Conservation (phyloP, 768 basidiomycete genomes). For the Naematelia aurantialba region DNA sequence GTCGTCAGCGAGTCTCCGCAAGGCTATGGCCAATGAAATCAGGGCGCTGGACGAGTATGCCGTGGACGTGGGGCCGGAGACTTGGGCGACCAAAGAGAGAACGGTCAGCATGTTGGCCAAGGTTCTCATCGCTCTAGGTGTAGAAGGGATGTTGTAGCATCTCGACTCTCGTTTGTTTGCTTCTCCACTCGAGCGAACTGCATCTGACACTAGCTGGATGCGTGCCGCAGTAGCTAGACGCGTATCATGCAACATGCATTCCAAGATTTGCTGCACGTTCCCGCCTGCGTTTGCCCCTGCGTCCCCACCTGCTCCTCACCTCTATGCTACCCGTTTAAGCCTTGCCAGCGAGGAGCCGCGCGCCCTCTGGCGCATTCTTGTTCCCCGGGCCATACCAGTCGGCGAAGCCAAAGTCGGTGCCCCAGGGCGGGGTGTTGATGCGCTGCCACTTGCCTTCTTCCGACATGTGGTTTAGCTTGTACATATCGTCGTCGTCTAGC, state of each 20-base stretch:
- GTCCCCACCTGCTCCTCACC: no score
- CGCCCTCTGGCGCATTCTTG: slow-evolving; percentile 43
- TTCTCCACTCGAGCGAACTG: no score
- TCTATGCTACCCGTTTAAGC: no score
- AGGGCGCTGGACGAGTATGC: slow-evolving; percentile 41
- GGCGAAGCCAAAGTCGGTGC: slow-evolving; percentile 39
- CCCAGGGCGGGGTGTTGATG: slow-evolving; percentile 43
- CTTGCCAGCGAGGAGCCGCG: slow-evolving; percentile 29
- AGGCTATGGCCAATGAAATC: slow-evolving; percentile 48
- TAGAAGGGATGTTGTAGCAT: slow-evolving; percentile 35
- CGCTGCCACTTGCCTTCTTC: slow-evolving; percentile 40
- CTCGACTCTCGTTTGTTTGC: no score
- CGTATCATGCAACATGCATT: background rate
- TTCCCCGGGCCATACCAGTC: slow-evolving; percentile 44
- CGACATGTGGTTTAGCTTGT: slow-evolving; percentile 32
- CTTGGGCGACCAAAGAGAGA: slow-evolving; percentile 46
- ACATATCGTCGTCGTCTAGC: slow-evolving; percentile 38
- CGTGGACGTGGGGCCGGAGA: slow-evolving; percentile 41
- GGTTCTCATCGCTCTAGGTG: slow-evolving; percentile 44
- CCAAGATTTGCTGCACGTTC: no score
- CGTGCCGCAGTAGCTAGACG: no score
- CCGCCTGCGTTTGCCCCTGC: no score
- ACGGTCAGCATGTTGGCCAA: slow-evolving; percentile 44
- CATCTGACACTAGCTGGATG: no score
- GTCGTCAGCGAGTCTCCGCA: slow-evolving; percentile 54